phyloP scores from a whole-genome alignment of 1,284 basidiomycete genomes.

The Fomitiporia mediterranea region DNA sequence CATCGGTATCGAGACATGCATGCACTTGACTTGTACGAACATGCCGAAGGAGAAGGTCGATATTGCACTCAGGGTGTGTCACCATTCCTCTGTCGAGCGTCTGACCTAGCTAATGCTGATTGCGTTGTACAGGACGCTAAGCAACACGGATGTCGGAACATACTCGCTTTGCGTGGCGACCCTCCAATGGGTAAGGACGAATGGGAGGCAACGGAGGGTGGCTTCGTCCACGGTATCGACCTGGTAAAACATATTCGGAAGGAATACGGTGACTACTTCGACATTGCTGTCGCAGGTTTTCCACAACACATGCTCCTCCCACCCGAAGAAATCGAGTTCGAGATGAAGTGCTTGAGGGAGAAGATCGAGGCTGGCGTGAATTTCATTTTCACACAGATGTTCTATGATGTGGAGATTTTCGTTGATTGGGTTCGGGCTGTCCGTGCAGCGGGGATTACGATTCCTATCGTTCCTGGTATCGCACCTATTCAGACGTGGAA shows the following conservation, averaged over 20 bases:
- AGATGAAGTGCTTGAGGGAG: constrained; percentile 83
- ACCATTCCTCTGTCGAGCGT: constrained; percentile 8
- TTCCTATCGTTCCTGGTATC: constrained; percentile 94
- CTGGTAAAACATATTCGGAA: constrained; percentile 84
- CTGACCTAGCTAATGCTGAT: background rate
- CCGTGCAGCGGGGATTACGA: constrained; percentile 81
- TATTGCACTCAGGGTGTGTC: constrained; percentile 74
- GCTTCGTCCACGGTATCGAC: constrained; percentile 87
- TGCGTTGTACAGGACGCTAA: constrained; percentile 76
- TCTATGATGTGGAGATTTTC: constrained; percentile 87
- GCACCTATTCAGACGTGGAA: constrained; percentile 99
- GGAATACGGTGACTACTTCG: constrained; percentile 86
- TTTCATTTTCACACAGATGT: constrained; percentile 96
- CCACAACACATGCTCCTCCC: constrained; percentile 70
- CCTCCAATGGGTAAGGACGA: constrained; percentile 84
- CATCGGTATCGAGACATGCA: constrained; percentile 94
- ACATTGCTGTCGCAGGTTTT: constrained; percentile 90
- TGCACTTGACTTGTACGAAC: constrained; percentile 98
- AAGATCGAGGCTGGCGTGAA: constrained; percentile 85
- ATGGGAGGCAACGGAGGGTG: constrained; percentile 87
- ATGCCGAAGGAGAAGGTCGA: constrained; percentile 96
- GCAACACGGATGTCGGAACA: constrained; percentile 86
- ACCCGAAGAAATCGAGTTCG: constrained; percentile 70
- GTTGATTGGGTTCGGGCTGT: constrained; percentile 82
- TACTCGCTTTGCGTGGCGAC: constrained; percentile 93